These are phyloP conservation scores for Drosera spatulata DNA, from an alignment of 179 eudicot species.

Conservation along the genomic window DNA sequence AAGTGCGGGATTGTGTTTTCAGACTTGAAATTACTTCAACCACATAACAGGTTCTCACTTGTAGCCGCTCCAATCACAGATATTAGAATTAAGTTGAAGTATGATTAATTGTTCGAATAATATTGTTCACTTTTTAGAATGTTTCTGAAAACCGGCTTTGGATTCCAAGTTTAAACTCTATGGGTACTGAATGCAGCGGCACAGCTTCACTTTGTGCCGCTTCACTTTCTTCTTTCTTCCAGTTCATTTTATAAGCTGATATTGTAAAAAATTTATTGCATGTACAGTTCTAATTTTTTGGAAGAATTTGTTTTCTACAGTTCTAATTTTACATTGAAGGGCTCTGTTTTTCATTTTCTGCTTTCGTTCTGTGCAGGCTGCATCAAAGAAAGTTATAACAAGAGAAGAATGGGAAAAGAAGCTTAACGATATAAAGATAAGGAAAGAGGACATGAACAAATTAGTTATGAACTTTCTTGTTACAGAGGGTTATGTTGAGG, in stretches of 20 bases:
- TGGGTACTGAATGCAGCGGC: no score
- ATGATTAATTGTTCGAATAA: background rate
- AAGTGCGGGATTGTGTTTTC: background rate
- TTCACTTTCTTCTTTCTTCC: no score
- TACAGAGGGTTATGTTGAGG: conserved; percentile 96
- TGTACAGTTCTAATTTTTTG: no score
- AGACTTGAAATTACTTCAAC: background rate
- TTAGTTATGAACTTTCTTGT: conserved; percentile 28
- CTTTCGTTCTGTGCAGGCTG: conserved; percentile 29
- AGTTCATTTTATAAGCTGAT: background rate
- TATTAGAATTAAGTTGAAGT: background rate
- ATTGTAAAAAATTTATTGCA: background rate
- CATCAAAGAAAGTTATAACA: conserved; percentile 73
- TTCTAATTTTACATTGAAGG: background rate
- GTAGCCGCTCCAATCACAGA: background rate
- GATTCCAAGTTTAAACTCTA: background rate
- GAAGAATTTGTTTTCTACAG: background rate
- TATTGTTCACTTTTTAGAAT: background rate
- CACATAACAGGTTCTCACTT: no score
- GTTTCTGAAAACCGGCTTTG: background rate
- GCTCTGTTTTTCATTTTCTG: background rate
- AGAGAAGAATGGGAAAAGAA: conserved; percentile 87
- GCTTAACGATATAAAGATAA: conserved; percentile 60
- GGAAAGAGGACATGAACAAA: conserved; percentile 75
- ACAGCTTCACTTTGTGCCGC: no score